Base-by-base conservation (phyloP, 1,284 basidiomycete species). In the Pseudozyma flocculosa region DNA sequence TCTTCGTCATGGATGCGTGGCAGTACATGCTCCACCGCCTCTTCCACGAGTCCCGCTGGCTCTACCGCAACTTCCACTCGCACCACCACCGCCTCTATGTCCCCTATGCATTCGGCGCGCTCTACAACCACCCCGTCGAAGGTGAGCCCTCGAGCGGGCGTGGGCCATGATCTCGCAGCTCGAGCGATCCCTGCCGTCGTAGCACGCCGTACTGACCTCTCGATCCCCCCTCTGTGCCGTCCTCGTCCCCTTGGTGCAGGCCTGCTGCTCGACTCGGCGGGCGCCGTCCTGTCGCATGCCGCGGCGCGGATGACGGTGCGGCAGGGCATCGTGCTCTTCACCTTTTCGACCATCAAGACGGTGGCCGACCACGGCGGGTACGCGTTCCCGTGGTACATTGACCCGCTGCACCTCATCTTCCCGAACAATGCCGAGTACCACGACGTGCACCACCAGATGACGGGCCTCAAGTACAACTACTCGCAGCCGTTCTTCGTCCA, bases 311-410 rank as follows among this genome's bases (percentile, higher is more conserved):
- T 98, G 84, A 86, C 85, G 17, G 83, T 88, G 3, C 87, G 95
- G 10, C 79, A 80, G 50, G 86, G 90, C n/a, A 85, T 86, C 52
- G 72, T 96, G 43, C 83, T 97, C 51, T 98, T 97, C 78, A 81
- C 81, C 10, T 81, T 97, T 61, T 88, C 89, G 17, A 89, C 88
- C 1, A 80, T 90, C 72, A 99, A 99, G 82, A 97, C 94, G 1
- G 92, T 98, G 40, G 92, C 96, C 69, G 95, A 98, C 78, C 94
- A 98, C 79, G 96, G 93, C 62, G 94, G 94, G 1, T 96, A 95
- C 78, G 83, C 80, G 23, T 80, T 97, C 21, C 91, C 91, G 47
- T 92, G 87, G 80, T 93, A 95, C 75, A 90, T 71, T 41, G 78
- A 79, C 44, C 79, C 79, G 8, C 81, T 93, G 42, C 93, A 97